phyloP scores from a whole-genome alignment of 176 grass and related monocot species.

The Areca catechu region DNA sequence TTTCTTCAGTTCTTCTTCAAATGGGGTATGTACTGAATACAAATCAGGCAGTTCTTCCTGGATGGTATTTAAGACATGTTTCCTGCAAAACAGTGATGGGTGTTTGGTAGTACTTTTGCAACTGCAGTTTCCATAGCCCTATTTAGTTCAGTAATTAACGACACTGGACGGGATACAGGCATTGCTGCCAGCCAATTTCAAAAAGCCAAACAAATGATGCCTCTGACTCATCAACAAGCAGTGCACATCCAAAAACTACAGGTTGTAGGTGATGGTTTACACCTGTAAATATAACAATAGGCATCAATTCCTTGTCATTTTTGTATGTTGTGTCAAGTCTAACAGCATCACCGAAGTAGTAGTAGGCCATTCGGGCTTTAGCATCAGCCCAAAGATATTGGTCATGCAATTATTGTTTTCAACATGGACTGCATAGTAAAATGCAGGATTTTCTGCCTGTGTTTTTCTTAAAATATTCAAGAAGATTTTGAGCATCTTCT shows the following conservation, averaged over 20 bases:
- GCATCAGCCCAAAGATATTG: conserved; percentile 90
- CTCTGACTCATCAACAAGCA: conserved; percentile 81
- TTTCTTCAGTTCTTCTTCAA: conserved; percentile 54
- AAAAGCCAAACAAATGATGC: conserved; percentile 85
- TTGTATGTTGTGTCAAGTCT: conserved; percentile 49
- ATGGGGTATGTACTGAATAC: conserved; percentile 35
- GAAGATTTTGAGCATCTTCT: conserved; percentile 66
- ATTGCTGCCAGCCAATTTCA: conserved; percentile 90
- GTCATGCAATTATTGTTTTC: conserved; percentile 44
- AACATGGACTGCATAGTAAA: conserved; percentile 70
- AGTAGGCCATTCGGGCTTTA: conserved; percentile 73
- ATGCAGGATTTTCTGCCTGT: conserved; percentile 58
- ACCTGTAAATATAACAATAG: conserved; percentile 77
- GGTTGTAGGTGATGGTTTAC: conserved; percentile 83
- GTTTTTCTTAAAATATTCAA: conserved; percentile 68
- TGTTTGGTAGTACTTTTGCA: conserved; percentile 58
- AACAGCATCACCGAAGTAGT: conserved; percentile 85
- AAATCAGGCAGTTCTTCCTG: conserved; percentile 50
- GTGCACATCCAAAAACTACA: conserved; percentile 75
- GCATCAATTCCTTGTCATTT: conserved; percentile 67
- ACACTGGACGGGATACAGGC: conserved; percentile 53
- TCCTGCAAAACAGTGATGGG: conserved; percentile 60
- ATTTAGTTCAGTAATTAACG: conserved; percentile 69
- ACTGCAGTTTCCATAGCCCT: conserved; percentile 41
- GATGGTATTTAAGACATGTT: conserved; percentile 47